Conservation (phyloP, 2,329 filamentous ascomycete species). For the Pseudogymnoascus sp. region DNA sequence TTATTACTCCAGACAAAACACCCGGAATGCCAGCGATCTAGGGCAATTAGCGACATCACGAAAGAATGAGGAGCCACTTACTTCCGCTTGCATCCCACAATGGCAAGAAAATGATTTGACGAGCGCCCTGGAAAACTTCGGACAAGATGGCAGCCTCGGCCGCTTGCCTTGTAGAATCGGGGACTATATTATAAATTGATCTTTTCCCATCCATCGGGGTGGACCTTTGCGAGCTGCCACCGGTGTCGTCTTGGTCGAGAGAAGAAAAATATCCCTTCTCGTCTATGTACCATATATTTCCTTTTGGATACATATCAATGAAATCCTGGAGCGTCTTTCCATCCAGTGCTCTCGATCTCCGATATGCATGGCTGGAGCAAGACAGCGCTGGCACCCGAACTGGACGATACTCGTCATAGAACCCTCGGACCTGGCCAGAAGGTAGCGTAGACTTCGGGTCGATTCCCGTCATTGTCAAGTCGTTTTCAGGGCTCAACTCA, state of each 20-base stretch:
- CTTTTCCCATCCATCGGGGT: background rate
- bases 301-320: slow-evolving; percentile 25
- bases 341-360: slow-evolving; percentile 21
- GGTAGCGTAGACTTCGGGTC: slow-evolving; percentile 5
- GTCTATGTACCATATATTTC: slow-evolving; percentile 27
- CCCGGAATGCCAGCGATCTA: slow-evolving; percentile 24
- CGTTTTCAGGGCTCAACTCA: background rate
- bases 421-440: slow-evolving; percentile 4
- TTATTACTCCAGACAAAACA: slow-evolving; percentile 24
- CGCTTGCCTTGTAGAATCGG: slow-evolving; percentile 16
- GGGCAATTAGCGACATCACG: background rate
- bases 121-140: slow-evolving; percentile 23
- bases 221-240: slow-evolving; percentile 5
- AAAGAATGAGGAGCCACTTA: slow-evolving; percentile 13
- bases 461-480: slow-evolving; percentile 7
- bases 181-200: background rate
- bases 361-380: slow-evolving; percentile 17
- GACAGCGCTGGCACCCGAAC: slow-evolving; percentile 24
- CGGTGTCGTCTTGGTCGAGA: slow-evolving; percentile 21
- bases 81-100: slow-evolving; percentile 26
- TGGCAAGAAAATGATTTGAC: slow-evolving; percentile 27
- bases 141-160: slow-evolving; percentile 23
- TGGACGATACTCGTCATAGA: slow-evolving; percentile 16
- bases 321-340: slow-evolving; percentile 22
- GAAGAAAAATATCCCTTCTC: slow-evolving; percentile 26